Conservation (phyloP, 495 filamentous ascomycete genomes). For the Podospora didyma region DNA sequence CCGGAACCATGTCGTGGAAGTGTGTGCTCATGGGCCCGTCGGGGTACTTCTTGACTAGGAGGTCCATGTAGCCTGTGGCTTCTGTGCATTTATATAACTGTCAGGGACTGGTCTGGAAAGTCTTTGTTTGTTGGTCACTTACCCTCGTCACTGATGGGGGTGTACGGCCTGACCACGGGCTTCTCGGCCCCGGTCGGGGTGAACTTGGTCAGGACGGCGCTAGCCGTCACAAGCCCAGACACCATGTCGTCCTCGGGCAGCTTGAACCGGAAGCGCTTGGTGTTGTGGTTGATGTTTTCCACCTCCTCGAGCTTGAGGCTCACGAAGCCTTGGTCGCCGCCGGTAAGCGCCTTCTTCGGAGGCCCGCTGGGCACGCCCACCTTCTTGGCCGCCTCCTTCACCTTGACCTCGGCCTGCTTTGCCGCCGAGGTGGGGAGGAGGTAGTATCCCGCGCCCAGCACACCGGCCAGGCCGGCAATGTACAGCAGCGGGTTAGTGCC, state of each 20-base stretch:
- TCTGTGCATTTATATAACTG: constrained; percentile 33
- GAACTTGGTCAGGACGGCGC: constrained; percentile 83
- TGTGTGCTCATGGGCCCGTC: constrained; percentile 87
- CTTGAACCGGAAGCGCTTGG: constrained; percentile 79
- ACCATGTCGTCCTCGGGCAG: constrained; percentile 81
- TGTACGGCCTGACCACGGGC: constrained; percentile 85
- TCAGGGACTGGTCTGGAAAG: too few relatives aligned
- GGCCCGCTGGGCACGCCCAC: constrained; percentile 19
- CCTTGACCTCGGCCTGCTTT: constrained; percentile 48
- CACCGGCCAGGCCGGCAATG: constrained; percentile 30
- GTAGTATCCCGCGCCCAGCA: constrained; percentile 51
- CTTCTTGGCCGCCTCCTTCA: constrained; percentile 36
- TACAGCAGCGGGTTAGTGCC: constrained; percentile 42
- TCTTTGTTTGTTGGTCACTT: too few relatives aligned
- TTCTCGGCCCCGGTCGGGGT: constrained; percentile 75
- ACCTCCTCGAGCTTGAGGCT: constrained; percentile 74
- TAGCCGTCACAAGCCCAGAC: constrained; percentile 75
- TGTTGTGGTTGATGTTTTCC: constrained; percentile 79
- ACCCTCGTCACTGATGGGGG: constrained; percentile 84
- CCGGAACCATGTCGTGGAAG: constrained; percentile 74
- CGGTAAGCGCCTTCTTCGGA: constrained; percentile 64
- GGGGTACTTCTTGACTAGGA: constrained; percentile 87
- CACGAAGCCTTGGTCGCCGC: constrained; percentile 83
- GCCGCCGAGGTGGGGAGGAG: constrained; percentile 45
- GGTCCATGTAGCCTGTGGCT: constrained; percentile 73